Conservation (phyloP, 768 basidiomycete species). For the Russula sp. region DNA sequence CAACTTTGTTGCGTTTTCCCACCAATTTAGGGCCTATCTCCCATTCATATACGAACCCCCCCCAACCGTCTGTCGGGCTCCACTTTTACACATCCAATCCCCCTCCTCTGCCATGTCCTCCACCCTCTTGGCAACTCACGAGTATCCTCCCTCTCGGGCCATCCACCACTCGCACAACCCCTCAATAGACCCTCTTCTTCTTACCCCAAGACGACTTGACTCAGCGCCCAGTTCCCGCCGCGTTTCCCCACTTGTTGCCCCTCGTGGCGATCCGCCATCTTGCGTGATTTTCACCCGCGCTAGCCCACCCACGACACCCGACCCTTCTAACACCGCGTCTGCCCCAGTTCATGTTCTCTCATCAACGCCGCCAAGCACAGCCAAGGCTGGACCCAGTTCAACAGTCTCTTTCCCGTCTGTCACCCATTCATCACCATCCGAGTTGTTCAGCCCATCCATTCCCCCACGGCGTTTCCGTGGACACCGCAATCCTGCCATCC, state of each 20-base stretch:
- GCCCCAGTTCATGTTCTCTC: slow-evolving; percentile 24
- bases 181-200: slow-evolving; percentile 54
- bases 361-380: slow-evolving; percentile 21
- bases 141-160: slow-evolving; percentile 18
- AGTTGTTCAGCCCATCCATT: slow-evolving; percentile 25
- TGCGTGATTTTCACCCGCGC: slow-evolving; percentile 16
- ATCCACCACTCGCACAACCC: slow-evolving; percentile 36
- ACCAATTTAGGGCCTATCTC: slow-evolving; percentile 12
- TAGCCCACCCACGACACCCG: slow-evolving; percentile 10
- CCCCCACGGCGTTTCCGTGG: slow-evolving; percentile 27
- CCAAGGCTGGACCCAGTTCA: slow-evolving; percentile 8
- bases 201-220: slow-evolving; percentile 47
- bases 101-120: slow-evolving; percentile 13
- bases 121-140: slow-evolving; percentile 17
- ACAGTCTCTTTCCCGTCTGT: slow-evolving; percentile 11
- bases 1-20: slow-evolving; percentile 14
- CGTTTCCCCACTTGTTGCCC: slow-evolving; percentile 7
- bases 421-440: slow-evolving; percentile 21
- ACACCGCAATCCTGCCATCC: slow-evolving; percentile 22
- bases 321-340: neutral
- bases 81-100: neutral
- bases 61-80: neutral
- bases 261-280: slow-evolving; percentile 4
- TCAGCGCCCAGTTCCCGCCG: slow-evolving; percentile 24
- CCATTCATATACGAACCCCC: slow-evolving; percentile 13